Base-by-base conservation (phyloP, 352 stramenopile species). In the Lagenidium giganteum region DNA sequence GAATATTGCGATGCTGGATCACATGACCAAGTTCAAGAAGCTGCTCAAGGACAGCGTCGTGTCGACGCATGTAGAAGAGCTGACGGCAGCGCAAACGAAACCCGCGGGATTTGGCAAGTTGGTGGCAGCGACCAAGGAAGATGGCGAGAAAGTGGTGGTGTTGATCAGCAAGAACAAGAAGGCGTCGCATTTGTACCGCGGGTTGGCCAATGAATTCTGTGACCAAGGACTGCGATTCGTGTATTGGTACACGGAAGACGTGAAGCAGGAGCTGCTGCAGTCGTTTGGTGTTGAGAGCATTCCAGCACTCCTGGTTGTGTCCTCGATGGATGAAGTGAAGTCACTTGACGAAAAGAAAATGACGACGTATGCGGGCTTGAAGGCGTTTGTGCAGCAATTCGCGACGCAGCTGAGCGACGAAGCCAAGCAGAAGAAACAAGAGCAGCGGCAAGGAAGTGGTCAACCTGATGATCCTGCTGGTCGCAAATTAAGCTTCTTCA, bases 81-180 rank as follows among this genome's bases (percentile, higher is more conserved):
- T 79, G 24, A 30, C 33, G 5, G 45, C 33, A 0, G 27, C 52
- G 8, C 24, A 52, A 21, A 21, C 21, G n/a, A 63, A 36, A 11
- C 48, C 67, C 3, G 35, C 23, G 3, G 50, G 46, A 2, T 47
- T 82, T 21, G 29, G 64, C 7, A 39, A 63, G 22, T 44, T 68
- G n/a, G 33, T 64, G 22, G 18, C 47, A 5, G 28, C 36, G 7
- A 28, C 50, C 6, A 46, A 36, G 5, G 25, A 62, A 12, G 42
- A 51, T 3, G 46, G 54, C 25, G 54, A 51, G 17, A 47, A 35
- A 39, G 38, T 86, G 9, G 62, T 72, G 36, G 31, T 91, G 31
- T 35, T 91, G 1, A 37, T 85, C 9, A 87, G 72, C 33, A 87
- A 87, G 44, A 70, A 91, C 37, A 63, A 64, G 30, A 64, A 68